phyloP scores from a whole-genome alignment of 225 moss, liverwort and hornwort species.

The Rhytidiadelphus loreus region DNA sequence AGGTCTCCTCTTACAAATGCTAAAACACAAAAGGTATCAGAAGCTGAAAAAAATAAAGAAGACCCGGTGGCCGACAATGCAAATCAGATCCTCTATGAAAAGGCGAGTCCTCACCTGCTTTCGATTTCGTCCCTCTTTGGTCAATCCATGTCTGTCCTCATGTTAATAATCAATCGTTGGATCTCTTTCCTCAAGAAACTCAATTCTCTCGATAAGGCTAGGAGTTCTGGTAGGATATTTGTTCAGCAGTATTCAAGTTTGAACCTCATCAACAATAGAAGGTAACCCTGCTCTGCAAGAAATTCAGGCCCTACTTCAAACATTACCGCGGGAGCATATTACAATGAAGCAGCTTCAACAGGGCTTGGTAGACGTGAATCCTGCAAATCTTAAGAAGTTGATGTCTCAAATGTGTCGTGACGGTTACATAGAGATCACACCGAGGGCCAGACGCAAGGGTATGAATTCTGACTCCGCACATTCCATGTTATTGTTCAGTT shows the following conservation, averaged over 20 bases:
- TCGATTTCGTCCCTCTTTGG: not conserved
- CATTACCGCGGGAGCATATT: slow-evolving; percentile 1
- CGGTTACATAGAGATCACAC: slow-evolving; percentile 2
- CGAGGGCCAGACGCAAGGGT: not conserved
- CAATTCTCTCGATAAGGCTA: not conserved
- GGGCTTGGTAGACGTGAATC: not conserved
- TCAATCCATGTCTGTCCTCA: not conserved
- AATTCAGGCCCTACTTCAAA: slow-evolving; percentile 24
- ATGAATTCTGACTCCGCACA: not conserved
- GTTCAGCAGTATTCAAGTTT: not conserved
- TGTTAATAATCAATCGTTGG: not conserved
- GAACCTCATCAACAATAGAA: not conserved
- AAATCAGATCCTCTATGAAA: not conserved
- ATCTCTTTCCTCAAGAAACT: not conserved
- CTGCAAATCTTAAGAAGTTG: not conserved
- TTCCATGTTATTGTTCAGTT: not conserved
- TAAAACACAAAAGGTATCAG: not conserved
- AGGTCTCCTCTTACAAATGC: not conserved
- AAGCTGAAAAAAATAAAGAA: not conserved
- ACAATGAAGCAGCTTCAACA: not conserved
- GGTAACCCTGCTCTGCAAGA: not conserved
- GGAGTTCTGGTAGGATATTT: not conserved
- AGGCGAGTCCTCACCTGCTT: not conserved
- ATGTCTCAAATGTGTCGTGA: slow-evolving; percentile 10
- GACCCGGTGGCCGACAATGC: not conserved